Base-by-base conservation (phyloP, 1,284 basidiomycete species). In the Pholiota adiposa region DNA sequence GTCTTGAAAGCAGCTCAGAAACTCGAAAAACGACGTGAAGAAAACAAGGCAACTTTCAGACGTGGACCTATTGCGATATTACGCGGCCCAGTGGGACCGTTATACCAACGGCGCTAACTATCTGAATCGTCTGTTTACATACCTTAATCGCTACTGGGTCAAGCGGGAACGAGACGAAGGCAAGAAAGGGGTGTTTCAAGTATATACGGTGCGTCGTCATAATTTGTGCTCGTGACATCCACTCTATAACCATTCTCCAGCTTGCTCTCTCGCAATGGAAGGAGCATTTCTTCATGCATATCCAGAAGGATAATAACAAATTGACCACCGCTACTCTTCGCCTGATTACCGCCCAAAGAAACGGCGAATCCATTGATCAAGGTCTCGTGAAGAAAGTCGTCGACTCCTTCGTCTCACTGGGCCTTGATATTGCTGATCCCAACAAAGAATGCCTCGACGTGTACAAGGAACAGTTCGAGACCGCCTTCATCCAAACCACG, bases 121-220 rank as follows among this genome's bases (percentile, higher is more conserved):
- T 74, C 91, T 99, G 71, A 96, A 97, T 72, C 89, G 96, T 62
- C 79, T 99, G 43, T 98, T 98, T 80, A 92, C 94, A 19, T 98
- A 98, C 77, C 87, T 98, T 62, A 98, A 99, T 75, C 93, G 97
- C 60, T 96, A 98, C 77, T 99, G 97, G 97, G 96, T 99, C 51
- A 98, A 97, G 79, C 88, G 97, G 48, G 96, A 99, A 75, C 91
- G 97, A 73, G 97, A 99, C 69, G 97, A 99, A 73, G 97, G 97
- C 4, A 86, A 95, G 70, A 98, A 96, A 77, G 91, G 92, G 54
- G 92, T 98, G 43, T 98, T 97, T 76, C 89, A 89, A 4, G 94
- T 99, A 27, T 99, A 98, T 77, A 99, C 96, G 29, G 95, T 97
- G 72, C 70, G 92, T 82, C 43, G 34, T 38, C 31, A n/a, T 46